Percentiles rank a stretch among this genome's conserved stretches.
Evolutionary conservation across 768 basidiomycete genomes (phyloP).

Genomic region (Lactarius indigo): DNA sequence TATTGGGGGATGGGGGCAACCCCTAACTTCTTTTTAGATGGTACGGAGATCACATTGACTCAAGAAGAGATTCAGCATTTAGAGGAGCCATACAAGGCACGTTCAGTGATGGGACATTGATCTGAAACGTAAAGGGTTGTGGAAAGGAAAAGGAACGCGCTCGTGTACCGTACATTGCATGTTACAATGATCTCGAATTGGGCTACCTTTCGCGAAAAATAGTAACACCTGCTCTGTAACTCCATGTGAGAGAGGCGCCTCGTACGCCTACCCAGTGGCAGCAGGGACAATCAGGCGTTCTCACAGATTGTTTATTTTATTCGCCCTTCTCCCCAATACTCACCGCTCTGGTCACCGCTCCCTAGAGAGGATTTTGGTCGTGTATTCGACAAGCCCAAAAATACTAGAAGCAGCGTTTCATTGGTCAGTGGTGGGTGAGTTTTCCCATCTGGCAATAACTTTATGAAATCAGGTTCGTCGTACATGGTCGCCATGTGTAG

Average conservation of each 20-base stretch:
- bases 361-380: slow-evolving; percentile 5
- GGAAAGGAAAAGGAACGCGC: background rate
- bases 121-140: background rate
- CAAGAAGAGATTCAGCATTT: slow-evolving; percentile 20
- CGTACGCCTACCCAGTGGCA: background rate
- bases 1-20: background rate
- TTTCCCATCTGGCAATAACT: too few relatives aligned
- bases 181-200: background rate
- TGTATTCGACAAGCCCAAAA: slow-evolving; percentile 10
- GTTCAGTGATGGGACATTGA: slow-evolving; percentile 16
- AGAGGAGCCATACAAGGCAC: slow-evolving; percentile 23
- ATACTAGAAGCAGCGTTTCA: slow-evolving; percentile 2
- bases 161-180: too few relatives aligned
- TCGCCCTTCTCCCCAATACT: background rate
- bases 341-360: background rate
- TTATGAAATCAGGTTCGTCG: background rate
- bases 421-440: background rate
- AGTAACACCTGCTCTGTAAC: background rate
- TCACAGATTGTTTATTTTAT: too few relatives aligned
- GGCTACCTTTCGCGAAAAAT: background rate
- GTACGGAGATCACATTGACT: slow-evolving; percentile 10
- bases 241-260: background rate
- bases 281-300: background rate
- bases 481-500: background rate
- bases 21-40: slow-evolving; percentile 2